phyloP scores from a whole-genome alignment of 148 eudicot species.

The Cornus controversa region DNA sequence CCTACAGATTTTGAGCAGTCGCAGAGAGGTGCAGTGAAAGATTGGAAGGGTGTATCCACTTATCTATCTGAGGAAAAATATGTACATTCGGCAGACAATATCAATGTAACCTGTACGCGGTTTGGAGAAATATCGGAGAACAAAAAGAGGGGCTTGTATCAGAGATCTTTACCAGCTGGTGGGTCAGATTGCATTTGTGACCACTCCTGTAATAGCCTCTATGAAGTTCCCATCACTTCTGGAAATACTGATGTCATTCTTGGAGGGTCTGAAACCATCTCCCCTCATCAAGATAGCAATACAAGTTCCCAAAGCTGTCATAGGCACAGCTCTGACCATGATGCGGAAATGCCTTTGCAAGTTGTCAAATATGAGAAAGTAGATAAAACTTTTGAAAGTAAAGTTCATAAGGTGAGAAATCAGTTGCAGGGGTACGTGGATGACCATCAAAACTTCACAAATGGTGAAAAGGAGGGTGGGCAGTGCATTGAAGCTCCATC shows the following conservation, averaged over 20 bases:
- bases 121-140: no score
- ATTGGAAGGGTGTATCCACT: no score
- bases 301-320: conserved; percentile 29
- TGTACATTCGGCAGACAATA: no score
- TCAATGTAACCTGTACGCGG: no score
- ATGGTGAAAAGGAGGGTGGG: not conserved
- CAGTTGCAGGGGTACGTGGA: not conserved
- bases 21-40: no score
- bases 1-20: no score
- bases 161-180: no score
- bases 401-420: conserved; percentile 6
- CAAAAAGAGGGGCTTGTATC: no score
- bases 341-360: conserved; percentile 18
- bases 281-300: conserved; percentile 31
- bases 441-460: conserved; percentile 10
- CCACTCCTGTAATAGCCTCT: conserved; percentile 32
- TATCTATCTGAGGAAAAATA: no score
- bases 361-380: conserved; percentile 12
- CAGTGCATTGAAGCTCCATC: not conserved
- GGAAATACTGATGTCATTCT: conserved; percentile 23
- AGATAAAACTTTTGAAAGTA: conserved; percentile 16
- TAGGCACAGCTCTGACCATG: conserved; percentile 16
- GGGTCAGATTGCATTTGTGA: no score
- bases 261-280: conserved; percentile 27
- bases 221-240: conserved; percentile 42